Evolutionary conservation across 306 rosid species (phyloP).

Genomic region (Sesbania bispinosa): DNA sequence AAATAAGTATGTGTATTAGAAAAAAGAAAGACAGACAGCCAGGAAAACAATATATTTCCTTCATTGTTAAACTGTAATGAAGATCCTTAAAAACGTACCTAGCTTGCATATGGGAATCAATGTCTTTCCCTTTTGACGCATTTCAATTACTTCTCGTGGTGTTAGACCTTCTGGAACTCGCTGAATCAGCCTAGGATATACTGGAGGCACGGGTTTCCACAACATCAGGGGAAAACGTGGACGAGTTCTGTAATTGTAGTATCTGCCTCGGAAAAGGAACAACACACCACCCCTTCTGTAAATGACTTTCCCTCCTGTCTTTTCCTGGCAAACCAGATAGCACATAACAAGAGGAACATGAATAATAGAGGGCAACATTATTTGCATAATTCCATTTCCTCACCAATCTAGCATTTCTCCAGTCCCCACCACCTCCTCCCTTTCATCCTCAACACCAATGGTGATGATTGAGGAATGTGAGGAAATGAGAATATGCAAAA

Average conservation of each 20-base stretch:
- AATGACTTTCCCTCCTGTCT: conserved; percentile 71
- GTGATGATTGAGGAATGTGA: neutral
- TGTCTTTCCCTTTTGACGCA: conserved; percentile 66
- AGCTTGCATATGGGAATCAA: conserved; percentile 69
- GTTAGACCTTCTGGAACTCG: conserved; percentile 67
- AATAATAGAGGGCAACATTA: neutral
- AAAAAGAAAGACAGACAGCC: no score
- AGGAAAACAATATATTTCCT: neutral
- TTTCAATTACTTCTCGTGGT: conserved; percentile 49
- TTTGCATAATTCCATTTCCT: conserved; percentile 8
- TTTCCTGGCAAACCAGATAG: conserved; percentile 54
- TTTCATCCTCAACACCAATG: neutral
- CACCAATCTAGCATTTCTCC: neutral
- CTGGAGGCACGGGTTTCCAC: conserved; percentile 80
- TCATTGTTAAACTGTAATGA: neutral
- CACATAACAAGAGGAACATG: neutral
- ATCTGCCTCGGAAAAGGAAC: conserved; percentile 79
- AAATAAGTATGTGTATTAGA: no score
- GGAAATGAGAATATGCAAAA: neutral
- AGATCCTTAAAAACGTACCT: conserved; percentile 38
- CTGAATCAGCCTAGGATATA: conserved; percentile 65
- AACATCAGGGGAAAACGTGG: conserved; percentile 82
- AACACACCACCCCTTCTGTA: conserved; percentile 53
- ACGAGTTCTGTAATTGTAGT: conserved; percentile 64
- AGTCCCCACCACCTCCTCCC: neutral